Evolutionary conservation across 2,329 filamentous ascomycete genomes (phyloP).

Genomic region (Blumeriella jaapii): DNA sequence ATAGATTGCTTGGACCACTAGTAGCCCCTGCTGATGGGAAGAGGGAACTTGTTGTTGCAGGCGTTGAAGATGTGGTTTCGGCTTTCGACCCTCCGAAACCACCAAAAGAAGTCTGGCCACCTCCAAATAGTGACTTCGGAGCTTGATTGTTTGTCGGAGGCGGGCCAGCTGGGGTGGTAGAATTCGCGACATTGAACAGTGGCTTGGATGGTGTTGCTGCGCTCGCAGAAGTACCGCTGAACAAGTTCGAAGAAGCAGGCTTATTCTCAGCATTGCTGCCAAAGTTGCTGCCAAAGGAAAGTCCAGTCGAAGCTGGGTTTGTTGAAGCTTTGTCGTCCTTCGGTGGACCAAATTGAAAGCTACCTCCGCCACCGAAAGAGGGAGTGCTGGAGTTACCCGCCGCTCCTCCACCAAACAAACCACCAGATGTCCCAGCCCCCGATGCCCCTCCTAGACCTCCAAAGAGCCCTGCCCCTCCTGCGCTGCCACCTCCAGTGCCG

Average conservation of each 20-base stretch:
- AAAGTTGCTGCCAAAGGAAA: constrained; percentile 10
- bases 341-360: constrained; percentile 11
- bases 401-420: constrained; percentile 2
- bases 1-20: constrained; percentile 1
- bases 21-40: constrained; percentile 4
- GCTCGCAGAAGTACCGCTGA: constrained; percentile 19
- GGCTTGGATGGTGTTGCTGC: constrained; percentile 22
- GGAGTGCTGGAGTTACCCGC: constrained; percentile 4
- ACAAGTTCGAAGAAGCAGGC: constrained; percentile 9
- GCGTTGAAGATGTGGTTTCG: constrained; percentile 7
- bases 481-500: constrained; percentile 19
- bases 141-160: constrained; percentile 20
- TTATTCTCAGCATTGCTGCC: constrained; percentile 6
- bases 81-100: constrained; percentile 1
- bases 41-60: constrained; percentile 2
- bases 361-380: constrained; percentile 9
- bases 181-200: constrained; percentile 15
- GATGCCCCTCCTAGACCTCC: constrained; percentile 5
- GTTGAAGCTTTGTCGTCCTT: constrained; percentile 7
- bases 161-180: constrained; percentile 27
- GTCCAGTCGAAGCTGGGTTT: constrained; percentile 6
- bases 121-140: constrained; percentile 14
- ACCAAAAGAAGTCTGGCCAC: constrained; percentile 10
- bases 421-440: constrained; percentile 1
- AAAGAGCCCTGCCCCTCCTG: constrained; percentile 22